Evolutionary conservation across 768 basidiomycete species (phyloP), one percentile per base, ranked within the genome.

Genomic region (Pisolithus marmoratus): DNA sequence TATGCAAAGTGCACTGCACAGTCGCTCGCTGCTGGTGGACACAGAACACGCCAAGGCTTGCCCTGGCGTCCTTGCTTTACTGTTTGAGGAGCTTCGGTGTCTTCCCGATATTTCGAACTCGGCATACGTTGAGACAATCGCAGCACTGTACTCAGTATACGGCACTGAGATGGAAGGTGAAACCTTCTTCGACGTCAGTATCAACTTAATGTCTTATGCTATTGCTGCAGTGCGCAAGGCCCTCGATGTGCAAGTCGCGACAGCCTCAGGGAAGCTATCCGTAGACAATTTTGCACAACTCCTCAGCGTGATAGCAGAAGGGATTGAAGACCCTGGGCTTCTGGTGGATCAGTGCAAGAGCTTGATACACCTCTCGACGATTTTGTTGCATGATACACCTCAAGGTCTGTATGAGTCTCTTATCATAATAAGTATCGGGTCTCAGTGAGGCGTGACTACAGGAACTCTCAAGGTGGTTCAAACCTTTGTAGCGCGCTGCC

Each of bases 391-490:
- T 36, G 74, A 83, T 42, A 76, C 84, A 57, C 88, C 88, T 2
- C 78, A 79, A 66, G 79, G 88, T 85, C 59, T 36, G 70, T 57
- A 36, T 27, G 8, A 53, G 24, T 34, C n/a, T 20, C 14, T 4
- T 40, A 12, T 34, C 14, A 34, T 34, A 5, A 34, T 14, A 34
- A 12, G 31, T 34, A 34, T 11, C 2, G 14, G 31, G 31, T 12
- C 8, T 49, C 50, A 37, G 54, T 12, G 38, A 58, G 57, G 19
- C 60, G 52, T 27, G 22, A 2, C 20, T 36, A 11, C 51, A 90
- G 88, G 79, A 31, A 81, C 86, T 1, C 63, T 84, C 24, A 83
- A 80, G 54, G 63, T 75, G 42, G 72, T 77, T 7, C 87, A 90
- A 57, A 69, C 63, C 4, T 81, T 82, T 54, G 61, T 72, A 2